Evolutionary conservation across 1,284 basidiomycete genomes (phyloP).

Genomic region (Trichosporon inkin): DNA sequence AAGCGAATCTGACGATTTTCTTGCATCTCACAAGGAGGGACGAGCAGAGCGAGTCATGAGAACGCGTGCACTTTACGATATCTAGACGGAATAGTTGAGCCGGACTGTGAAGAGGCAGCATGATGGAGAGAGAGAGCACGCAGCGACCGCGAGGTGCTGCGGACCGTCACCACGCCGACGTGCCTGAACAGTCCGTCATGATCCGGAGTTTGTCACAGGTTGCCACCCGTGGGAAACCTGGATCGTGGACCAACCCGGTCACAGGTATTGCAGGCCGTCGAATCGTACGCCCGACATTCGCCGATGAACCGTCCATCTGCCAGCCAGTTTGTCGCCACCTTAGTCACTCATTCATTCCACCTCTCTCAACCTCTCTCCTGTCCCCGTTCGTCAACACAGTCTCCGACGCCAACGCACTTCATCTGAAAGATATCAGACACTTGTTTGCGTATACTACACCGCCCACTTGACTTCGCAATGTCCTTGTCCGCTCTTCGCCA

Average conservation of each 20-base stretch:
- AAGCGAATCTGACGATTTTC: too few relatives aligned
- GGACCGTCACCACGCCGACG: too few relatives aligned
- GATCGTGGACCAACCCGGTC: neutral
- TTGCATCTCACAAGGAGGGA: too few relatives aligned
- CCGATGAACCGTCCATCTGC: conserved; percentile 1
- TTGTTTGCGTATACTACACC: neutral
- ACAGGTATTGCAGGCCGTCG: conserved; percentile 1
- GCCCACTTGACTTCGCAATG: neutral
- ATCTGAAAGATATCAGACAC: neutral
- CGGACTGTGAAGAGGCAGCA: too few relatives aligned
- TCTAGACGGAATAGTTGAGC: too few relatives aligned
- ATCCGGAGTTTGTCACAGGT: neutral
- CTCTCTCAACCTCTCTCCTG: neutral
- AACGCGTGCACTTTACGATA: too few relatives aligned
- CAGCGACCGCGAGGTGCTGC: too few relatives aligned
- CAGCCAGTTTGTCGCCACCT: conserved; percentile 8
- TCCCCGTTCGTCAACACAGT: neutral
- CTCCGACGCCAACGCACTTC: neutral
- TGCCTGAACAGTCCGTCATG: too few relatives aligned
- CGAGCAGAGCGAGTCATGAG: too few relatives aligned
- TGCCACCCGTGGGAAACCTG: neutral
- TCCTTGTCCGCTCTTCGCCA: conserved; percentile 4
- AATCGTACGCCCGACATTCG: conserved; percentile 9
- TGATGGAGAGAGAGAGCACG: too few relatives aligned
- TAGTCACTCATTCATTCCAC: neutral